Conservation (phyloP, 805 yeast species). For the Hanseniaspora singularis region DNA sequence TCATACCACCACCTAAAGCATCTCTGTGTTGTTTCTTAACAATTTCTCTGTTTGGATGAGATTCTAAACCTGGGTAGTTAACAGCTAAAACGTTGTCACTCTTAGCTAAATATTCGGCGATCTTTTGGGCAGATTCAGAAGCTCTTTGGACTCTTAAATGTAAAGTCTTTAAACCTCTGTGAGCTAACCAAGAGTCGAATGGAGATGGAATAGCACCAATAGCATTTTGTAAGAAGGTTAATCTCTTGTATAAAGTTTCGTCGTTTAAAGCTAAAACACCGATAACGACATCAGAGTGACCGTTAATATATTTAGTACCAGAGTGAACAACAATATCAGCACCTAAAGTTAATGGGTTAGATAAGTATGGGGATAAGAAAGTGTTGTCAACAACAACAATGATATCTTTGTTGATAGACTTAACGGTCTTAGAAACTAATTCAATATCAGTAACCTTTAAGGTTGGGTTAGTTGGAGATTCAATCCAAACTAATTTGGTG, state of each 20-base stretch:
- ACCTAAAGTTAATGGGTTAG: slow-evolving; percentile 71
- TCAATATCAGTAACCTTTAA: slow-evolving; percentile 64
- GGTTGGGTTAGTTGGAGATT: slow-evolving; percentile 83
- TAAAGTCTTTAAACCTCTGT: slow-evolving; percentile 79
- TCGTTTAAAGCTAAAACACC: slow-evolving; percentile 68
- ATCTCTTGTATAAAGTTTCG: slow-evolving; percentile 46
- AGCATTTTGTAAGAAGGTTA: slow-evolving; percentile 75
- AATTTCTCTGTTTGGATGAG: slow-evolving; percentile 51
- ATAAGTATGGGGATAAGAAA: slow-evolving; percentile 74
- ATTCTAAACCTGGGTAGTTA: slow-evolving; percentile 70
- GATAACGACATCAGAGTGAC: slow-evolving; percentile 84
- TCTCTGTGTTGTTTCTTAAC: slow-evolving; percentile 69
- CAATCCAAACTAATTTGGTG: slow-evolving; percentile 76
- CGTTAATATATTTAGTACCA: slow-evolving; percentile 81
- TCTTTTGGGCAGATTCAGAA: slow-evolving; percentile 48
- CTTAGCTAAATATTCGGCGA: slow-evolving; percentile 48
- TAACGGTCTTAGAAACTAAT: slow-evolving; percentile 46
- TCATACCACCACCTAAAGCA: slow-evolving; percentile 84
- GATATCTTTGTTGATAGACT: slow-evolving; percentile 40
- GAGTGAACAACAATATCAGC: slow-evolving; percentile 84
- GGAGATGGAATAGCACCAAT: slow-evolving; percentile 83
- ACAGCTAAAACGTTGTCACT: slow-evolving; percentile 50
- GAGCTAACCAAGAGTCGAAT: slow-evolving; percentile 86
- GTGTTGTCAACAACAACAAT: slow-evolving; percentile 76
- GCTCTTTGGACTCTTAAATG: slow-evolving; percentile 70